phyloP scores from a whole-genome alignment of 2,329 filamentous ascomycete genomes.

The Daldinia sp. region DNA sequence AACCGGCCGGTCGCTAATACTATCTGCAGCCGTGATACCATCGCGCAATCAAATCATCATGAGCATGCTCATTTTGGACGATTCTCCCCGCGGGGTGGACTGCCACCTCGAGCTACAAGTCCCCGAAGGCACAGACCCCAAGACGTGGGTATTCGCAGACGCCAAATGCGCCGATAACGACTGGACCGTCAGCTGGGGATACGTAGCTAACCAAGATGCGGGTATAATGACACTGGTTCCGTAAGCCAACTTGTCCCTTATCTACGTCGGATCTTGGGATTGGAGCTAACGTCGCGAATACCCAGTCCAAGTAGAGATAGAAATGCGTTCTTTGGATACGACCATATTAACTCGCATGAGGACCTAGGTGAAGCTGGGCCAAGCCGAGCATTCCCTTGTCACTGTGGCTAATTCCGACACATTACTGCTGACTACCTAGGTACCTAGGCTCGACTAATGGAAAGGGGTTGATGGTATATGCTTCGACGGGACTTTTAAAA shows the following conservation, averaged over 20 bases:
- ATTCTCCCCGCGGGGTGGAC: not conserved
- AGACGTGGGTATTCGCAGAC: conserved; percentile 2
- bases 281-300: not conserved
- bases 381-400: not conserved
- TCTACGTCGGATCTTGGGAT: not conserved
- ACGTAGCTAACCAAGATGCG: not conserved
- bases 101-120: not conserved
- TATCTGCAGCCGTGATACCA: not conserved
- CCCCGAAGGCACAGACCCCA: not conserved
- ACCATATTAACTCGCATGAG: not conserved
- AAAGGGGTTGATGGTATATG: no score
- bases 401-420: not conserved
- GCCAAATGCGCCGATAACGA: not conserved
- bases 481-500: no score
- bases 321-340: conserved; percentile 5
- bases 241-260: not conserved
- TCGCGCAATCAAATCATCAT: not conserved
- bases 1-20: not conserved
- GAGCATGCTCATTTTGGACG: not conserved
- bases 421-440: not conserved
- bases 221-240: not conserved
- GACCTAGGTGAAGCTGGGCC: not conserved
- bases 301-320: not conserved
- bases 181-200: conserved; percentile 2
- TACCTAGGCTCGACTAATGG: not conserved